Percentiles rank a stretch among this genome's conserved stretches.
These are phyloP conservation scores for Psilocybe azurescens DNA, from an alignment of 768 basidiomycete genomes.

Conservation along the genomic window DNA sequence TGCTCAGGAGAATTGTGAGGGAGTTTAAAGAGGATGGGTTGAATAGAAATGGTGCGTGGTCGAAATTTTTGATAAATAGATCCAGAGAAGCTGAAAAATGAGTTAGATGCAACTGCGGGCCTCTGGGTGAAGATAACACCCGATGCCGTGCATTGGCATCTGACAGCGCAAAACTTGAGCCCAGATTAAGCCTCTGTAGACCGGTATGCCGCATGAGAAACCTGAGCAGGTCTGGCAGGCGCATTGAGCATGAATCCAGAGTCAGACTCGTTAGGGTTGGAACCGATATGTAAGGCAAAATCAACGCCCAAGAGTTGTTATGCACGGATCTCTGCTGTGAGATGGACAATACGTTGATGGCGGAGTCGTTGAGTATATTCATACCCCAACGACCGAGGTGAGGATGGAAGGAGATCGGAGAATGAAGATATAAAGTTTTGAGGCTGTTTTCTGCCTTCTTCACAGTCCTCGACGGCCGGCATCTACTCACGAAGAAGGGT, in stretches of 20 bases:
- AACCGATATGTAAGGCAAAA: conserved; percentile 26
- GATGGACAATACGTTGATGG: conserved; percentile 29
- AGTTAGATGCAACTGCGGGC: too few species aligned
- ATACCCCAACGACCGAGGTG: conserved; percentile 28
- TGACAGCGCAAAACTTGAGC: conserved; percentile 12
- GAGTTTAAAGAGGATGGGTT: neutral
- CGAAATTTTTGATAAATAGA: too few species aligned
- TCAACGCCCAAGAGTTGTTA: conserved; percentile 20
- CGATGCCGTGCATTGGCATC: neutral
- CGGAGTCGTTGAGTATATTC: conserved; percentile 23
- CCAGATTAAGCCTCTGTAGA: conserved; percentile 19
- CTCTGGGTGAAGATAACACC: too few species aligned
- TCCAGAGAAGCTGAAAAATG: too few species aligned
- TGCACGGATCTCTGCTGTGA: conserved; percentile 21
- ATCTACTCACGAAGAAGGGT: too few species aligned
- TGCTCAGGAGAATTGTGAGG: neutral
- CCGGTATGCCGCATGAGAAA: conserved; percentile 25
- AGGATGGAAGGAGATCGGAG: conserved; percentile 27
- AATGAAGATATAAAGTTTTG: conserved; percentile 28
- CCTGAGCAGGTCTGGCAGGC: conserved; percentile 12
- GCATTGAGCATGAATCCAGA: conserved; percentile 22
- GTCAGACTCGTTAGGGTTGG: conserved; percentile 28
- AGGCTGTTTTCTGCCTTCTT: conserved; percentile 5
- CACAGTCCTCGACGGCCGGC: neutral
- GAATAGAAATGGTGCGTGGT: too few species aligned